These are phyloP conservation scores for Dipsacomyces acuminosporus DNA, from an alignment of 371 early-diverging fungal species.

Conservation along the genomic window DNA sequence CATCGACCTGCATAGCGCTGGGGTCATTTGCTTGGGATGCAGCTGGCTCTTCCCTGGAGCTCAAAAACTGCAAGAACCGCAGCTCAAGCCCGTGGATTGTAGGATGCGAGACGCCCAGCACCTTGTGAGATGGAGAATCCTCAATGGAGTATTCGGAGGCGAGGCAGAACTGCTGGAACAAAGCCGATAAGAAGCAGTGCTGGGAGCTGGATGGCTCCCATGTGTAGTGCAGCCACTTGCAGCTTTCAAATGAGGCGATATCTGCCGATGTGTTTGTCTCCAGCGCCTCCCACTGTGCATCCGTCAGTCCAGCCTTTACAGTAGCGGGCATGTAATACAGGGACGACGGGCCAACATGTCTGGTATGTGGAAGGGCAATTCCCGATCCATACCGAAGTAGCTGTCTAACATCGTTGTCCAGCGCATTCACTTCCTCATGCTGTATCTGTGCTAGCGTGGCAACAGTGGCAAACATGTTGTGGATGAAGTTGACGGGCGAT, in stretches of 20 bases:
- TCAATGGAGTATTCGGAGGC: conserved; percentile 10
- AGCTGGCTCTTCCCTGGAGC: neutral
- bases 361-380: conserved; percentile 25
- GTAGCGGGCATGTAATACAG: conserved; percentile 23
- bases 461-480: conserved; percentile 33
- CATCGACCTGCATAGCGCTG: conserved; percentile 6
- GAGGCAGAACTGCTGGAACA: conserved; percentile 16
- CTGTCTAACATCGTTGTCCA: conserved; percentile 16
- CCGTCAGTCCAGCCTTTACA: conserved; percentile 9
- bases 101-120: conserved; percentile 15
- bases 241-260: conserved; percentile 7
- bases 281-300: conserved; percentile 10
- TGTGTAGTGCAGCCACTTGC: conserved; percentile 25
- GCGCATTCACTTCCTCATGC: conserved; percentile 17
- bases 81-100: conserved; percentile 24
- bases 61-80: conserved; percentile 19
- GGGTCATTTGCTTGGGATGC: neutral
- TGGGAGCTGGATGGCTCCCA: conserved; percentile 30
- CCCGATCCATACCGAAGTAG: conserved; percentile 31
- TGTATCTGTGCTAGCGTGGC: conserved; percentile 36
- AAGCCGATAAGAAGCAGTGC: conserved; percentile 28
- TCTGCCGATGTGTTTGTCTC: conserved; percentile 1
- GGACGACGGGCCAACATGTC: conserved; percentile 37
- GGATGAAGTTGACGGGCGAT: conserved; percentile 29
- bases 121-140: conserved; percentile 12